A percentile compares a stretch with the other conserved stretches of the same genome.
These are phyloP conservation scores for Fusarium agapanthi DNA, from an alignment of 2,329 filamentous ascomycete genomes.

Conservation along the genomic window DNA sequence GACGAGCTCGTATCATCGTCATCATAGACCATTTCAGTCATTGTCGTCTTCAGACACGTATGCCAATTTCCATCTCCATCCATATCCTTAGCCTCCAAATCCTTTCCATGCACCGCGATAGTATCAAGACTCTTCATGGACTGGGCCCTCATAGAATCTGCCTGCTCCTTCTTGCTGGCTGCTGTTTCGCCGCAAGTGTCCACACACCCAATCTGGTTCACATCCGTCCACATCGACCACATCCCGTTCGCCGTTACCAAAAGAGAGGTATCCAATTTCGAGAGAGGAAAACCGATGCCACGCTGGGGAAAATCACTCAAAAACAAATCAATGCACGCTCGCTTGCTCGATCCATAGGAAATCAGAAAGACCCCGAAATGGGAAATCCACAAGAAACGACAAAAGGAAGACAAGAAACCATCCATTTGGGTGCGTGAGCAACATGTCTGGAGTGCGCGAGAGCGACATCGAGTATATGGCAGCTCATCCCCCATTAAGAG, in stretches of 20 bases:
- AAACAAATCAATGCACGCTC: conserved; percentile 46
- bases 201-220: conserved; percentile 3
- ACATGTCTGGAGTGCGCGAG: conserved; percentile 53
- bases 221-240: conserved; percentile 10
- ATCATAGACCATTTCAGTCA: conserved; percentile 41
- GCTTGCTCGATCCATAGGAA: conserved; percentile 50
- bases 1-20: conserved; percentile 41
- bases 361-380: conserved; percentile 44
- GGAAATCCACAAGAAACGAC: conserved; percentile 45
- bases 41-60: conserved; percentile 34
- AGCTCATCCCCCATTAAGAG: conserved; percentile 37
- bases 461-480: conserved; percentile 46
- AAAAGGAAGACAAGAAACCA: conserved; percentile 47
- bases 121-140: conserved; percentile 38
- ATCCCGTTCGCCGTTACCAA: conserved; percentile 35
- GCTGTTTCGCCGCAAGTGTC: conserved; percentile 35
- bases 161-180: conserved; percentile 34
- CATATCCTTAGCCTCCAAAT: conserved; percentile 4
- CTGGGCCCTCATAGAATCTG: conserved; percentile 40
- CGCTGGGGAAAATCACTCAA: conserved; percentile 44
- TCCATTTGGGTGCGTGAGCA: conserved; percentile 59
- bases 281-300: conserved; percentile 38
- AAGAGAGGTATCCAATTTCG: conserved; percentile 39
- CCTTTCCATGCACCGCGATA: conserved; percentile 23
- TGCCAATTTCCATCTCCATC: conserved; percentile 30